Base-by-base conservation (phyloP, 139 green algal genomes). In the Chlamydomonas eustigma region DNA sequence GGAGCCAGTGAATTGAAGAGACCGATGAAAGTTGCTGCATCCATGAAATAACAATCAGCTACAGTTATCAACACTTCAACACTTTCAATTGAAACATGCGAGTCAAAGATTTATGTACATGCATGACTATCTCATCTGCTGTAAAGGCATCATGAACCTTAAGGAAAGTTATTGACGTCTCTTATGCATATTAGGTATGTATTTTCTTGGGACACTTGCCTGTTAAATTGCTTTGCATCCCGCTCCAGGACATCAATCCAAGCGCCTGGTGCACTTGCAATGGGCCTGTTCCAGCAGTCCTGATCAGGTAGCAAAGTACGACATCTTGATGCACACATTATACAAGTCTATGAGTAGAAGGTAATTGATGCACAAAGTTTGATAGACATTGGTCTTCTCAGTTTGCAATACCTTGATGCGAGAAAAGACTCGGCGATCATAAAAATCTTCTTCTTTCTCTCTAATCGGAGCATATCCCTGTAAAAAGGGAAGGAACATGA, bases 221-320 rank as follows among this genome's bases (percentile, higher is more conserved):
- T 70, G 25, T 70, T 35, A 35, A 34, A 70, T 22, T 8, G 28
- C 58, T 22, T 6, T 28, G 58, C 58, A 32, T 70, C 85, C 0
- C 92, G 90, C 63, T 96, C 87, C 83, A 98, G 87, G 0, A 99
- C 91, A 52, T 98, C 88, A 52, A 99, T 91, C 89, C 91, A 97
- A 0, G 91, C 85, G 34, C 90, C 91, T 0, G 95, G 95, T 0
- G 95, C 89, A 39, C 88, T 95, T 70, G 80, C 79, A 38, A 99
- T 97, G 12, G 95, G 95, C 28, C 95, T 76, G 84, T 99, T 99
- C 80, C 88, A 99, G 80, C 89, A 94, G 83, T 99, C 95, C 86
- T 96, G 83, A 70, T 22, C 12, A 58, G 44, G 44, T 12, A 58
- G 12, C 44, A 58, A 58, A 12, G n/a, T n/a, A n/a, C n/a, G n/a